Base-by-base conservation (phyloP, 371 early-diverging fungal species). In the Apophysomyces sp. region DNA sequence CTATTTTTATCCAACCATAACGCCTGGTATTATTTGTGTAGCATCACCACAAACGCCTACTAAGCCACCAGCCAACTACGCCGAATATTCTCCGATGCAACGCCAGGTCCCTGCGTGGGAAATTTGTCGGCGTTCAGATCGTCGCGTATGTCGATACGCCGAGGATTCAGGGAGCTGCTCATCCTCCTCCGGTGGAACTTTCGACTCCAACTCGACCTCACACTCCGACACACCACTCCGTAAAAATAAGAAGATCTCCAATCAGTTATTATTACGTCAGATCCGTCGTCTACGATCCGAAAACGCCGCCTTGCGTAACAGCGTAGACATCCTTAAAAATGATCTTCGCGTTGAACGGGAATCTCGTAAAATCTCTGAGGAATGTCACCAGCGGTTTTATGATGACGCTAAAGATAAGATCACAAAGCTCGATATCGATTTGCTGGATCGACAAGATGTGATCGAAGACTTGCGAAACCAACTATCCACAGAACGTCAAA, bases 241-340 rank as follows among this genome's bases (percentile, higher is more conserved):
- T 11, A 64, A 61, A 41, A 56, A 62, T 26, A 77, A 69, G 28
- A 63, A 68, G 27, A 37, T 55, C 7, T 67, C 71, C 7, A 60
- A 66, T 21, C 68, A 69, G 39, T 32, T 67, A 9, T 31, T 81
- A 4, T 26, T 73, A 12, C 72, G 78, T 34, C 77, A 81, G 63
- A 71, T 81, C 13, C 70, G 73, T 32, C 71, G 77, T 6, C 58
- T 81, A 28, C 71, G 76, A 7, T 63, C 69, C 12, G 81, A 81
- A 58, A 81, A 81, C 52, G 60, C 57, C 2, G 57, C 59, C 12
- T 60, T 81, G 9, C 60, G 58, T 28, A 60, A 58, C 7, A 76
- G 68, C 31, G 73, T 81, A 8, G 59, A 71, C 34, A 57, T 78
- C 0, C 59, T 78, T 12, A 72, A 72, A 34, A 66, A 72, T 26